These are phyloP conservation scores for Trichoderma virens DNA, from an alignment of 495 filamentous ascomycete genomes.

Conservation along the genomic window DNA sequence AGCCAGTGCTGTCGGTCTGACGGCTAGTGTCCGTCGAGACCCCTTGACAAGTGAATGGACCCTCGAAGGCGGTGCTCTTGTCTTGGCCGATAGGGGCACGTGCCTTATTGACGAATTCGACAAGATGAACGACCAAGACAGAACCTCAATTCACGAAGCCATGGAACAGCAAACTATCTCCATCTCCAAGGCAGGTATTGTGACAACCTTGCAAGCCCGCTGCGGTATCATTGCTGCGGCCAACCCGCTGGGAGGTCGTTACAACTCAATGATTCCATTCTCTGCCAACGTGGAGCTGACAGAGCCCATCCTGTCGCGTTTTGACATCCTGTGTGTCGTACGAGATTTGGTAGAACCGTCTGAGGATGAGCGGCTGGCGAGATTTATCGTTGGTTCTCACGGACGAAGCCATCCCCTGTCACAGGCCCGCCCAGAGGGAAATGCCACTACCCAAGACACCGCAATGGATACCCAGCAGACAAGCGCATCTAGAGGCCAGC, in stretches of 20 bases:
- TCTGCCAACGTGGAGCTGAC: conserved; percentile 94
- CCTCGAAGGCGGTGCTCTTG: conserved; percentile 90
- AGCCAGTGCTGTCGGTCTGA: conserved; percentile 95
- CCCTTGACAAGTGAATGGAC: conserved; percentile 97
- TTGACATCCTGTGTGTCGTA: conserved; percentile 96
- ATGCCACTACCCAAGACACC: conserved; percentile 20
- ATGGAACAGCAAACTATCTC: conserved; percentile 99
- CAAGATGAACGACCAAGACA: conserved; percentile 99
- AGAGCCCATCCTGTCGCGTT: conserved; percentile 95
- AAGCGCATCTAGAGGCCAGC: background rate
- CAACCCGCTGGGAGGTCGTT: conserved; percentile 92
- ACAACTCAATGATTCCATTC: conserved; percentile 95
- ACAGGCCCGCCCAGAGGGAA: conserved; percentile 33
- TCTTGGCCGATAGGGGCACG: conserved; percentile 89
- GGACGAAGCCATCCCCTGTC: conserved; percentile 77
- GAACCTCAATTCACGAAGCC: conserved; percentile 97
- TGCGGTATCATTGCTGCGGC: conserved; percentile 96
- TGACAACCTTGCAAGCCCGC: conserved; percentile 94
- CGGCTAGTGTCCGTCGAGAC: conserved; percentile 91
- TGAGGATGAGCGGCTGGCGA: conserved; percentile 92
- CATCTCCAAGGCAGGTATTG: conserved; percentile 97
- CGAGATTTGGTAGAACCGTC: conserved; percentile 92
- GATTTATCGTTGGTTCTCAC: conserved; percentile 92
- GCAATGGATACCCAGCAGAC: background rate
- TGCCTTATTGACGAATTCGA: conserved; percentile 99